Conservation (phyloP, 164 flowering plant genomes). For the Magnolia kwangsiensis region DNA sequence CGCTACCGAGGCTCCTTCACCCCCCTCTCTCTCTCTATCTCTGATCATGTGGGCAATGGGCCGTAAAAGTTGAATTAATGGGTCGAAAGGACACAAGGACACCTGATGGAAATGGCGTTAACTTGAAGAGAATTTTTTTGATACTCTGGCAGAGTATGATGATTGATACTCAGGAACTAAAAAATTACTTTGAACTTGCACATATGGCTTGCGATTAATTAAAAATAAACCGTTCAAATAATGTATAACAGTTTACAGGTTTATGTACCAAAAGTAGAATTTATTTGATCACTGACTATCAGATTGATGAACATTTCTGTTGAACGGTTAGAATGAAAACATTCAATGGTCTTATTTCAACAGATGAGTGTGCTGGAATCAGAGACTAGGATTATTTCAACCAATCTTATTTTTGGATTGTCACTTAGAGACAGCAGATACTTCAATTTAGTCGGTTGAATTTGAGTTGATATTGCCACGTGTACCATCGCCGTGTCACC, state of each 20-base stretch:
- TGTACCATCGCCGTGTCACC: too few species aligned
- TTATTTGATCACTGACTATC: not conserved
- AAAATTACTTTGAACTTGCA: not conserved
- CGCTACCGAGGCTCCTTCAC: not conserved
- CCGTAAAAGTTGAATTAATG: not conserved
- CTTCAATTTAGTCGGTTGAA: too few species aligned
- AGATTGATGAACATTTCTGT: too few species aligned
- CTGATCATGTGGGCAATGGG: not conserved
- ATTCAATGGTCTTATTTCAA: too few species aligned
- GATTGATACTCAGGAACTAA: not conserved
- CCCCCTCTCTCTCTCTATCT: not conserved
- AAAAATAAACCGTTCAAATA: not conserved
- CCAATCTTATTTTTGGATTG: too few species aligned
- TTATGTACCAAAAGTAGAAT: not conserved
- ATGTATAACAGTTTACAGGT: not conserved
- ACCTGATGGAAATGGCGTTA: conserved; percentile 1
- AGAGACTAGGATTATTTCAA: too few species aligned
- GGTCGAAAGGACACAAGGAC: not conserved
- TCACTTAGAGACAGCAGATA: too few species aligned
- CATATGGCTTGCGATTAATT: not conserved
- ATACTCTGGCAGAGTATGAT: not conserved
- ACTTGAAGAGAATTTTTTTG: not conserved
- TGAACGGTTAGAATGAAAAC: too few species aligned
- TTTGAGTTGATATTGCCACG: too few species aligned
- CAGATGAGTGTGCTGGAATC: too few species aligned